Evolutionary conservation across 805 yeast genomes (phyloP), one percentile per base, ranked within the genome.

Genomic region (Lipomyces sp.): DNA sequence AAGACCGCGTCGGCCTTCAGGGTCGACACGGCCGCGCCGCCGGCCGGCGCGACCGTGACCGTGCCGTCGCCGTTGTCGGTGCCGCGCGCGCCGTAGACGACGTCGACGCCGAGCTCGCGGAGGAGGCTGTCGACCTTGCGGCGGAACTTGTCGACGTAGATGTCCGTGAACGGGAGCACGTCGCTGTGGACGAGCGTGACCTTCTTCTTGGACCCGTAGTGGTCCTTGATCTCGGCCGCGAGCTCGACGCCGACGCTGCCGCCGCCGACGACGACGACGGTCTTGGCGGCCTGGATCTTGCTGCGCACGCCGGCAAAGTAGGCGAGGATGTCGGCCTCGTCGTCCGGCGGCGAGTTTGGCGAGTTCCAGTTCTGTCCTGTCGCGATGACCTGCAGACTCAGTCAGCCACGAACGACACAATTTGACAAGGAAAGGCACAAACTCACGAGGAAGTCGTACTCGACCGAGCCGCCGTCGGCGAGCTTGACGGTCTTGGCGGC

Each of bases 181-280:
- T 59, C 58, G 32, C 59, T 45, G 55, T 57, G 63, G 18, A 54
- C 37, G 10, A 64, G 45, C 8, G 49, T 64, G 10, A 77, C 71
- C 10, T 59, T 61, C 53, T 74, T 72, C 4, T 67, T 67, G 26
- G 29, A 41, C n/a, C 51, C 70, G 53, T 64, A 74, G 18, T 61
- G 58, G 40, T 62, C 67, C 42, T 68, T 74, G 42, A 78, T 63
- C 49, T 78, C 81, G 28, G 74, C 78, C 1, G 79, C 76, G 23
- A 74, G 64, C 60, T 78, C 81, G 39, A 76, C 71, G 2, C 81
- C 81, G 21, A 76, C 63, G 1, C 80, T 77, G 19, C 82, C 82
- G 14, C 75, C 80, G 7, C 82, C 82, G 47, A 76, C 71, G 10
- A 74, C 65, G 4, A 76, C 70, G n/a, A 78, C 68, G 6, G 61